phyloP scores from a whole-genome alignment of 2,329 filamentous ascomycete genomes.

The Setomelanomma holmii region DNA sequence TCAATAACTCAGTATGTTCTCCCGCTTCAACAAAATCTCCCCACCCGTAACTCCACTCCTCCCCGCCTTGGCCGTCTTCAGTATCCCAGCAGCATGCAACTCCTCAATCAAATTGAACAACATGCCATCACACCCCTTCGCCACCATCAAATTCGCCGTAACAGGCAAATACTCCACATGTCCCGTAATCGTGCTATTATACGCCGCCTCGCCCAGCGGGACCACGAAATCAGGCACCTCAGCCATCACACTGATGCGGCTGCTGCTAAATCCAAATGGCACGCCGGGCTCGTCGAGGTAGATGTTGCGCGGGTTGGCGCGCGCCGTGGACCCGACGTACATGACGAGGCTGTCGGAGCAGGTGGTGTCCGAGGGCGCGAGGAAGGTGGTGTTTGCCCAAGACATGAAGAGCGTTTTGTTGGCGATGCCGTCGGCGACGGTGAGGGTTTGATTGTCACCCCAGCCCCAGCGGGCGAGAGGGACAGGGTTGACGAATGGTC shows the following conservation, averaged over 20 bases:
- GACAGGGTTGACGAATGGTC: constrained; percentile 59
- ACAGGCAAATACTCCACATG: constrained; percentile 64
- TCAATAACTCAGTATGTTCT: constrained; percentile 26
- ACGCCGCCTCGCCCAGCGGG: constrained; percentile 53
- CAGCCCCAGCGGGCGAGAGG: constrained; percentile 58
- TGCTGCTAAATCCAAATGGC: constrained; percentile 57
- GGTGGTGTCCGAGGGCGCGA: constrained; percentile 50
- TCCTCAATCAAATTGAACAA: constrained; percentile 62
- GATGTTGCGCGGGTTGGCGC: constrained; percentile 54
- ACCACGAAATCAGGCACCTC: constrained; percentile 58
- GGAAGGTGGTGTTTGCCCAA: constrained; percentile 58
- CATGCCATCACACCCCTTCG: constrained; percentile 67
- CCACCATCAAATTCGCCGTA: constrained; percentile 63
- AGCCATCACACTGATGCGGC: constrained; percentile 57
- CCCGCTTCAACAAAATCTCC: constrained; percentile 46
- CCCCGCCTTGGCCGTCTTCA: constrained; percentile 56
- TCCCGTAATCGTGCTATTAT: constrained; percentile 56
- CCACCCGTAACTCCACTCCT: constrained; percentile 50
- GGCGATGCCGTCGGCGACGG: constrained; percentile 52
- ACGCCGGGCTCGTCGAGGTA: constrained; percentile 53
- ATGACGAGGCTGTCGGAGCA: constrained; percentile 61
- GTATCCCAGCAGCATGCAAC: constrained; percentile 57
- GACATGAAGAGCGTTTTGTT: constrained; percentile 59
- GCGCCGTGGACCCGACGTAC: constrained; percentile 52
- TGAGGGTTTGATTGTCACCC: constrained; percentile 50